Base-by-base conservation (phyloP, 495 filamentous ascomycete genomes). In the Sordaria brevicollis region DNA sequence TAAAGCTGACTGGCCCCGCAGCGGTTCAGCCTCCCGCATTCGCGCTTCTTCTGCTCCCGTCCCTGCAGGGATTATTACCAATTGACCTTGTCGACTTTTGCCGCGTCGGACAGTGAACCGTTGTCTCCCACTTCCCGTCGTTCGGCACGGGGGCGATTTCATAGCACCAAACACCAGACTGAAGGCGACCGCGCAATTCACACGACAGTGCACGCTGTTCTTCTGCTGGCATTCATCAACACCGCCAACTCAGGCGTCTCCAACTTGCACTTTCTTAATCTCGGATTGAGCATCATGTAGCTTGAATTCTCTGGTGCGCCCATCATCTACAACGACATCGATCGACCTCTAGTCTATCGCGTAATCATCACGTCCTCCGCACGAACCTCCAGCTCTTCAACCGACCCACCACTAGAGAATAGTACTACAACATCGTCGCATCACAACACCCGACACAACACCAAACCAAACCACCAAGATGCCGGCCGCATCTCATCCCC, bases 401-500 rank as follows among this genome's bases (percentile, higher is more conserved):
- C n/a, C 49, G 25, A 57, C 13, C 49, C n/a, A n/a, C 11, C 49
- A 29, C 21, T 57, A 29, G 21, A 57, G 49, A 29, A 31, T 17
- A n/a, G n/a, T 36, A 36, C 5, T 15, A 21, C 5, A 37, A 35
- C 54, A 13, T 15, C 29, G 31, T 33, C 41, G 19, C 67, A 68
- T 67, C 43, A 57, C 13, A 35, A 34, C 34, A 34, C 19, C 17
- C 19, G 43, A 29, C 33, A 11, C 49, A n/a, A 35, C 21, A 62
- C 33, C 13, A 57, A 13, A 57, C 49, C 49, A 17, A 41, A 66
- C 62, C 37, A 69, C 15, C 69, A 84, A 70, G 37, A 95, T 95
- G 92, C 89, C 91, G 57, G 83, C 88, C 10, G 81, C 86, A 65
- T 81, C 89, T 54, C 89, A 91, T 70, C 89, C 88, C 15, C 85